Evolutionary conservation across 139 green algal species (phyloP), one percentile per base, ranked within the genome.

Genomic region (Chlorella vulgaris): DNA sequence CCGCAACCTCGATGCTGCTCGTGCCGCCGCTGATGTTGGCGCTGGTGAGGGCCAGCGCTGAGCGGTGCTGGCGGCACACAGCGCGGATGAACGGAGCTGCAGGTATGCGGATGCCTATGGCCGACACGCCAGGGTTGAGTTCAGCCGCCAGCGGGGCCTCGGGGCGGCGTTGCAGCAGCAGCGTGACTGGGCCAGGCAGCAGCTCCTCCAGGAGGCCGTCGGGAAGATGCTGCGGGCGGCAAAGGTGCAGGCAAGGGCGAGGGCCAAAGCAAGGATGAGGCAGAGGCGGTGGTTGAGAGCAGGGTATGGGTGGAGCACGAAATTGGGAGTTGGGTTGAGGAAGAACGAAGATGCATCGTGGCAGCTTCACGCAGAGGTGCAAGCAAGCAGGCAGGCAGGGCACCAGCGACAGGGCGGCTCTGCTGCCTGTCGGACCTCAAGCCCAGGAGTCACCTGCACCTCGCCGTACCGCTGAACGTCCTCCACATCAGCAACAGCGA

Each of bases 151-250:
- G 84, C 2, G 86, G 83, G 13, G 88, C 86, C 36, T 82, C 83
- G 1, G 63, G 19, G 19, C 55, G 80, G 31, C 86, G 84, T 1
- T 42, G 58, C 42, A 96, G 82, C 51, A 96, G 63, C 39, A 96
- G 50, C 19, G 92, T 96, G 36, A 94, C 84, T 4, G 92, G 83
- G 10, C 93, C 93, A 0, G 93, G 93, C 60, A 96, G 86, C 74
- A 96, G 85, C 7, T 83, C 81, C 24, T 83, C 61, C 76, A 96
- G 82, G 66, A 96, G 77, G 29, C 87, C 86, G 2, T 36, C 3
- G 4, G 89, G 89, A 35, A 94, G 61, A 50, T 83, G 70, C 71
- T 83, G 76, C 43, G 62, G n/a, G n/a, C n/a, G n/a, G n/a, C n/a
- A n/a, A n/a, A n/a, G n/a, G n/a, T n/a, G n/a, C n/a, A n/a, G n/a